phyloP scores from a whole-genome alignment of 1,284 basidiomycete genomes.

The Violaceomyces palustris region DNA sequence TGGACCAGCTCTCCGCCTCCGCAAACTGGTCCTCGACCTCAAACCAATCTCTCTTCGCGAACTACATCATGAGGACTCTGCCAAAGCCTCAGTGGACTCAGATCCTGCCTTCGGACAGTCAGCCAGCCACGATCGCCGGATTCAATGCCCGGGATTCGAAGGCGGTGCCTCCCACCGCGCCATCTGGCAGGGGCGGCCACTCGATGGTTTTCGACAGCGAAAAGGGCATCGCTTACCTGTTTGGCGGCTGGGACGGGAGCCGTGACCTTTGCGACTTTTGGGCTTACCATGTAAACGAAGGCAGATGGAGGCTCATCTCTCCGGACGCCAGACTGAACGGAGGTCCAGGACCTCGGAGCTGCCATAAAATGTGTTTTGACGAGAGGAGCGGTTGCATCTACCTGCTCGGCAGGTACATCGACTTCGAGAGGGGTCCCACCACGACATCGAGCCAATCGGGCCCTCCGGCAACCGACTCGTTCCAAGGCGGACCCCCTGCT shows the following conservation, averaged over 20 bases:
- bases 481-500: no score
- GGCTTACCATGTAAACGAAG: slow-evolving; percentile 65
- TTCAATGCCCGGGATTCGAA: no score
- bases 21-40: slow-evolving; percentile 12
- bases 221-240: slow-evolving; percentile 65
- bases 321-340: slow-evolving; percentile 59
- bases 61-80: slow-evolving; percentile 31
- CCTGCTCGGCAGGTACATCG: slow-evolving; percentile 55
- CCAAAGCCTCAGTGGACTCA: slow-evolving; percentile 32
- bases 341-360: slow-evolving; percentile 68
- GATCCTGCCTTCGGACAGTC: slow-evolving; percentile 13
- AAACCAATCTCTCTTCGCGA: slow-evolving; percentile 33
- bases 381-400: slow-evolving; percentile 67
- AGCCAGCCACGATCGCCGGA: slow-evolving; percentile 3
- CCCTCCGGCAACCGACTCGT: no score
- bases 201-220: slow-evolving; percentile 73
- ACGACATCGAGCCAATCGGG: neutral
- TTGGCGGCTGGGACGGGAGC: slow-evolving; percentile 74
- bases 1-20: slow-evolving; percentile 2
- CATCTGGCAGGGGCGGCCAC: slow-evolving; percentile 64
- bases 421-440: slow-evolving; percentile 22
- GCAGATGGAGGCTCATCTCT: slow-evolving; percentile 65
- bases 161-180: slow-evolving; percentile 7
- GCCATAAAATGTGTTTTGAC: slow-evolving; percentile 79
- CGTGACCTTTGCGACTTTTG: slow-evolving; percentile 70